phyloP scores from a whole-genome alignment of 2,329 filamentous ascomycete genomes.

The Colletotrichum sp. region DNA sequence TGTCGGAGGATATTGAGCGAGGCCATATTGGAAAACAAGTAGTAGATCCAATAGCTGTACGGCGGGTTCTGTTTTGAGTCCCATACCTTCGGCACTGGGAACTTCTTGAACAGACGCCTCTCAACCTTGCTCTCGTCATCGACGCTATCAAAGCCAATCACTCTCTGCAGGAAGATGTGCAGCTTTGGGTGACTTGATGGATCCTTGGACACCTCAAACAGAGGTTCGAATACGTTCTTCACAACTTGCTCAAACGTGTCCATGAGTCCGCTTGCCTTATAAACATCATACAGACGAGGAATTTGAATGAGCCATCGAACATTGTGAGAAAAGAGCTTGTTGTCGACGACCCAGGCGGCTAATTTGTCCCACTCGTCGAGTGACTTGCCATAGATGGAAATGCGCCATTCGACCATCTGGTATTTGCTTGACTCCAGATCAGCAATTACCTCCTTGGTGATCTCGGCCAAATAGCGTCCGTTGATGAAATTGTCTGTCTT shows the following conservation, averaged over 20 bases:
- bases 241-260: conserved; percentile 89
- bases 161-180: conserved; percentile 91
- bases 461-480: conserved; percentile 93
- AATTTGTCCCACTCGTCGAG: conserved; percentile 98
- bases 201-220: conserved; percentile 93
- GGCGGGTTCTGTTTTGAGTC: conserved; percentile 93
- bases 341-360: conserved; percentile 95
- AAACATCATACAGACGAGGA: conserved; percentile 92
- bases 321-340: conserved; percentile 97
- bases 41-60: conserved; percentile 99
- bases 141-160: conserved; percentile 96
- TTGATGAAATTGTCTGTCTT: conserved; percentile 99
- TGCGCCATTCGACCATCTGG: conserved; percentile 99
- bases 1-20: conserved; percentile 93
- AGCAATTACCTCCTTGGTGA: conserved; percentile 96
- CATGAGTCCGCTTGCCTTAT: conserved; percentile 88
- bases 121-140: conserved; percentile 98
- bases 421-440: conserved; percentile 99
- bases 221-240: conserved; percentile 87
- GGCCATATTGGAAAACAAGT: conserved; percentile 91
- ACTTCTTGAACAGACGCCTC: conserved; percentile 92
- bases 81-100: conserved; percentile 89
- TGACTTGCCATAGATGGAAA: conserved; percentile 93
- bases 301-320: conserved; percentile 97
- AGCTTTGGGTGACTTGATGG: conserved; percentile 88